Percentiles rank a stretch among this genome's conserved stretches.
Evolutionary conservation across 1,284 basidiomycete genomes (phyloP).

Genomic region (Ustilago shanxiensis): DNA sequence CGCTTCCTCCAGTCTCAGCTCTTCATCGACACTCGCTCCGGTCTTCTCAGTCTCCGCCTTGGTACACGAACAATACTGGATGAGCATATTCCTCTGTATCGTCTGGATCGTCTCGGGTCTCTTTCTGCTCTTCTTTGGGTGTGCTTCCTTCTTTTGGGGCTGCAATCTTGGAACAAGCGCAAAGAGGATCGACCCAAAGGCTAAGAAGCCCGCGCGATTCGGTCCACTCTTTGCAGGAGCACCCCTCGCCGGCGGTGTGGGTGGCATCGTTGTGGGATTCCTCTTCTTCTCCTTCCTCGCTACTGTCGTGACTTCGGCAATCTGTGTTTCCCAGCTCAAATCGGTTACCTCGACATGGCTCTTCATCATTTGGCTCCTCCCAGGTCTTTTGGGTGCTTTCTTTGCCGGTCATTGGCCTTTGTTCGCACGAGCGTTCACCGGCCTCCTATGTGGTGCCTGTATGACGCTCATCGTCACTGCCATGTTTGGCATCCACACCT

Average conservation of each 20-base stretch:
- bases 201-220: constrained; percentile 8
- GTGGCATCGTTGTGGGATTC: constrained; percentile 55
- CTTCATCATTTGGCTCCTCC: constrained; percentile 58
- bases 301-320: constrained; percentile 43
- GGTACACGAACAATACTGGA: constrained; percentile 39
- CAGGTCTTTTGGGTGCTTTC: constrained; percentile 54
- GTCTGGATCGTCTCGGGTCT: constrained; percentile 55
- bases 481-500: constrained; percentile 61
- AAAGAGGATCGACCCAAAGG: constrained; percentile 26
- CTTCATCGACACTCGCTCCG: background rate
- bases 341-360: constrained; percentile 35
- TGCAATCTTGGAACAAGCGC: constrained; percentile 19
- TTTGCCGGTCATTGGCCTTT: constrained; percentile 52
- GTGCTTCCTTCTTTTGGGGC: constrained; percentile 62
- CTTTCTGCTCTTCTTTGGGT: constrained; percentile 60
- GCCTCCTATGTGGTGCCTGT: constrained; percentile 48
- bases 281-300: constrained; percentile 57
- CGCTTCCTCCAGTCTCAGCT: background rate
- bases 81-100: constrained; percentile 54
- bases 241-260: constrained; percentile 56
- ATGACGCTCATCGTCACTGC: constrained; percentile 59
- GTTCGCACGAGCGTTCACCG: constrained; percentile 39
- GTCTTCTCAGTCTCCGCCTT: constrained; percentile 40
- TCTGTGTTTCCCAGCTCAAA: constrained; percentile 32
- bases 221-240: constrained; percentile 20